These are phyloP conservation scores for Lipomyces oligophaga DNA, from an alignment of 805 yeast species.

Conservation along the genomic window DNA sequence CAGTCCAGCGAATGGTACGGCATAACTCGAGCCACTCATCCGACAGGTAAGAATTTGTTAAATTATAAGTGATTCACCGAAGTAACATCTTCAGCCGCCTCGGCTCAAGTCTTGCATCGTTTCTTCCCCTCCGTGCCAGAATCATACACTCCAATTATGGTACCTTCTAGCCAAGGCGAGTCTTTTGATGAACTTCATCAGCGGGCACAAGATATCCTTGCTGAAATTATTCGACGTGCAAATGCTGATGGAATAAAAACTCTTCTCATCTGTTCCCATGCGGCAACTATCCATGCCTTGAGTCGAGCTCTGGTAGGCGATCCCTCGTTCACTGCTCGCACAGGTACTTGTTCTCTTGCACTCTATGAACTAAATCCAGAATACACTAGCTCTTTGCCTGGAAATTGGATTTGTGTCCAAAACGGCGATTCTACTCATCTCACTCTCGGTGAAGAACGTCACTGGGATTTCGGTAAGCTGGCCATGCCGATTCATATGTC, in stretches of 20 bases:
- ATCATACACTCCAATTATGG: conserved; percentile 52
- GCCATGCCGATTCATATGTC: background rate
- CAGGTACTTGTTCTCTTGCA: conserved; percentile 85
- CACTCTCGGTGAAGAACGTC: conserved; percentile 81
- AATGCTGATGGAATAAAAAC: conserved; percentile 58
- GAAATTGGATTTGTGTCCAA: conserved; percentile 57
- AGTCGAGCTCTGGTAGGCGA: conserved; percentile 70
- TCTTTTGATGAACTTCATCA: conserved; percentile 62
- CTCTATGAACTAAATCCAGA: conserved; percentile 42
- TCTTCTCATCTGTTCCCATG: conserved; percentile 80
- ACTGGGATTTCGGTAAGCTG: conserved; percentile 72
- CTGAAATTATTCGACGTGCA: conserved; percentile 52
- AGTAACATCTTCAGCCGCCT: conserved; percentile 47
- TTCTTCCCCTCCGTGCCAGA: conserved; percentile 51
- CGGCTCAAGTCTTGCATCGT: conserved; percentile 44
- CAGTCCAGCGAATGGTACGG: conserved; percentile 72
- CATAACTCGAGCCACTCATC: conserved; percentile 62
- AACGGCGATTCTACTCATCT: conserved; percentile 75
- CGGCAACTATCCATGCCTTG: conserved; percentile 85
- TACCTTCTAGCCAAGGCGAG: conserved; percentile 71
- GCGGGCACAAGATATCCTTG: conserved; percentile 57
- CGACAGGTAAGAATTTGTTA: conserved; percentile 43
- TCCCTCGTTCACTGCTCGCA: conserved; percentile 51
- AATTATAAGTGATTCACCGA: too few relatives aligned
- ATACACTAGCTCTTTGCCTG: conserved; percentile 31